Evolutionary conservation across 2,329 filamentous ascomycete genomes (phyloP), one percentile per base, ranked within the genome.

Genomic region (Colletotrichum tropicale): DNA sequence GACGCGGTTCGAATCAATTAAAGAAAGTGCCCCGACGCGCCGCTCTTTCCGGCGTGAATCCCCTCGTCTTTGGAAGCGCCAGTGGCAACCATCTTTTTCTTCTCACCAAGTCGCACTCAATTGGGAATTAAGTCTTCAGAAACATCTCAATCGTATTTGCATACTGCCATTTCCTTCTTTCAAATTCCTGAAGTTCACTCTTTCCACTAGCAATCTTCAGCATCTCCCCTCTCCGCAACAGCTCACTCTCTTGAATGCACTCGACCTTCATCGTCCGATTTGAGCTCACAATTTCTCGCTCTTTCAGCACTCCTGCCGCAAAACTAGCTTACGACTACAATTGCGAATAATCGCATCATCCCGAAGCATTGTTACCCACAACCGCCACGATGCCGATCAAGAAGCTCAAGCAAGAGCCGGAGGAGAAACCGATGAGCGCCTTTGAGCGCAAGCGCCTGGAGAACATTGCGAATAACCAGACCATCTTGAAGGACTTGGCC

Each of bases 381-480:
- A 43, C 21, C 18, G 60, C 36, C 36, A 24, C 1, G 5, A 91
- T 92, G 89, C 83, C 89, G 3, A 82, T 86, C 3, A 84, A 85
- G 18, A 86, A 84, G 26, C 85, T 78, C 8, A 81, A 81, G 48
- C 77, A 87, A 61, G 84, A 84, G 15, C 89, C 80, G 83, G 86
- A 88, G 55, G 84, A 84, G 5, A 89, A 80, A 83, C 86, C 34
- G 43, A 87, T 98, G 80, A 98, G 94, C 84, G 95, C 95, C 52
- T 98, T 98, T 84, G 96, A 98, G 88, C 93, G 93, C 80, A 93
- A 95, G 79, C 91, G 96, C 1, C 91, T 95, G 18, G 95, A 96
- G 76, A 98, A 98, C 79, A 98, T 98, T 55, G 95, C 93, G 0
- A 93, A 94, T 70, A 97, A 98, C 80, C 94, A 96, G 84, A 95